Percentiles rank a stretch among this genome's conserved stretches.
phyloP scores from a whole-genome alignment of 2,329 filamentous ascomycete genomes.

The Coniella lustricola region DNA sequence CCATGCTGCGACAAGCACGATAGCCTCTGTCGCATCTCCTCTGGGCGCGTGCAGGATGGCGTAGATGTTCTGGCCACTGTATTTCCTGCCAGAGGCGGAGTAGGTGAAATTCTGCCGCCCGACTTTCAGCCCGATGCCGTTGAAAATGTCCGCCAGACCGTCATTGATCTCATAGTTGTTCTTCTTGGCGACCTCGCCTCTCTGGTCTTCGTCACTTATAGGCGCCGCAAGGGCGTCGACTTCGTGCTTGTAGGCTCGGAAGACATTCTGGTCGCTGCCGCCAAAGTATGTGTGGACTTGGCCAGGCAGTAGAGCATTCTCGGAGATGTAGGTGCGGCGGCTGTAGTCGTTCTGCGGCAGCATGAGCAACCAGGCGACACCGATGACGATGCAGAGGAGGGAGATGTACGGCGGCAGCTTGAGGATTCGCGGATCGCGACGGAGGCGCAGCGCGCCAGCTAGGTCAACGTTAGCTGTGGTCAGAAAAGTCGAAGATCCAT shows the following conservation, averaged over 20 bases:
- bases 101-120: slow-evolving; percentile 86
- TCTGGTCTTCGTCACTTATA: slow-evolving; percentile 32
- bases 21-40: slow-evolving; percentile 93
- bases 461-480: neutral
- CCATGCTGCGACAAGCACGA: slow-evolving; percentile 88
- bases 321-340: slow-evolving; percentile 88
- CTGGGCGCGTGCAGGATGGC: slow-evolving; percentile 87
- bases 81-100: slow-evolving; percentile 64
- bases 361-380: slow-evolving; percentile 82
- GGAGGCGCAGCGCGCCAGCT: slow-evolving; percentile 61
- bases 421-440: slow-evolving; percentile 73
- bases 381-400: slow-evolving; percentile 73
- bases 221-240: slow-evolving; percentile 53
- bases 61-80: slow-evolving; percentile 84
- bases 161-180: slow-evolving; percentile 49
- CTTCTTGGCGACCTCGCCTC: neutral
- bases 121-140: slow-evolving; percentile 75
- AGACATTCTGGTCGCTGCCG: slow-evolving; percentile 91
- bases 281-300: slow-evolving; percentile 98
- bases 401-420: slow-evolving; percentile 85
- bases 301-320: slow-evolving; percentile 90
- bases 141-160: slow-evolving; percentile 68
- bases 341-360: slow-evolving; percentile 89
- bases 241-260: slow-evolving; percentile 84
- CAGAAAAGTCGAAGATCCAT: neutral